Percentiles rank a stretch among this genome's conserved stretches.
These are phyloP conservation scores for Capniomyces stellatus DNA, from an alignment of 371 early-diverging fungal species.

Conservation along the genomic window DNA sequence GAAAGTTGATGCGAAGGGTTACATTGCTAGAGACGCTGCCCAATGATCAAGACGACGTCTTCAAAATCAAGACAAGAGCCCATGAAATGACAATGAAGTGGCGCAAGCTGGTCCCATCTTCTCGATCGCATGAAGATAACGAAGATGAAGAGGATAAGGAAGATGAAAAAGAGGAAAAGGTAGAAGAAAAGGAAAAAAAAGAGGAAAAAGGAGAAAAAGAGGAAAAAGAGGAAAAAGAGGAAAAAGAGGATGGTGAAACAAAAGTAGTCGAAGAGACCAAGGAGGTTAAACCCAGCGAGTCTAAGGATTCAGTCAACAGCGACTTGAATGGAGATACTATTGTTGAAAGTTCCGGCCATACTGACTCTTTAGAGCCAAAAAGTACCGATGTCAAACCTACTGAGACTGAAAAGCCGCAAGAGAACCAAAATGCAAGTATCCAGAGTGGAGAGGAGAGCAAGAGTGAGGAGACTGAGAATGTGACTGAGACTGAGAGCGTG, in stretches of 20 bases:
- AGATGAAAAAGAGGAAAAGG: too few species aligned
- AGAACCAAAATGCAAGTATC: too few species aligned
- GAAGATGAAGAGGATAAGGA: too few species aligned
- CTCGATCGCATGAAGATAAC: not conserved
- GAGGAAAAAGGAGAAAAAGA: not conserved
- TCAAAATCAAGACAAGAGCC: slow-evolving; percentile 22
- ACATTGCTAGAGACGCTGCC: slow-evolving; percentile 12
- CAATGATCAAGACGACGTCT: slow-evolving; percentile 14
- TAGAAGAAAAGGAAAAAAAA: not conserved
- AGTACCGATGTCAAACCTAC: too few species aligned
- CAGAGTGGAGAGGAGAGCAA: too few species aligned
- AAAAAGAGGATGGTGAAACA: too few species aligned
- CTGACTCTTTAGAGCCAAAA: not conserved
- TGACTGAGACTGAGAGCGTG: not conserved
- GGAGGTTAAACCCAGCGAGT: too few species aligned
- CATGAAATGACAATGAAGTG: slow-evolving; percentile 20
- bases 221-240: not conserved
- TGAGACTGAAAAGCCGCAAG: too few species aligned
- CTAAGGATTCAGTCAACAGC: too few species aligned
- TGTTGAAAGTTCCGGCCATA: not conserved
- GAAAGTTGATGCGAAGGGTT: slow-evolving; percentile 26
- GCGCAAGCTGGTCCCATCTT: slow-evolving; percentile 8
- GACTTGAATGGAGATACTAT: too few species aligned
- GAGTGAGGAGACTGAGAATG: not conserved
- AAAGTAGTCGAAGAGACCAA: too few species aligned